These are phyloP conservation scores for Pichia nakasei DNA, from an alignment of 805 yeast species.

Conservation along the genomic window DNA sequence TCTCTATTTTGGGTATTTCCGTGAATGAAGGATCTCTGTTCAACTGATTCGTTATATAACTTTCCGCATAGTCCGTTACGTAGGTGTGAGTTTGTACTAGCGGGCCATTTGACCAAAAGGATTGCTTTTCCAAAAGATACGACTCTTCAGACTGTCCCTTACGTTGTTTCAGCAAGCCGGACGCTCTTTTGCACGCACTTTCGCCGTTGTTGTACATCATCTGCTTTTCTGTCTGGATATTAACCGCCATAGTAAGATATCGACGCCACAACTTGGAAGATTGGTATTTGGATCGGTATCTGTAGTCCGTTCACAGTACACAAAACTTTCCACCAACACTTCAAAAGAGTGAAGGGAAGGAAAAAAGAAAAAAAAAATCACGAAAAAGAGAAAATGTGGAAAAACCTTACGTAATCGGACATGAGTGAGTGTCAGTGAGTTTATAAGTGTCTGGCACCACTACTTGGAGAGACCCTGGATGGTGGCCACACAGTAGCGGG, in stretches of 20 bases:
- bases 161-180: slow-evolving; percentile 42
- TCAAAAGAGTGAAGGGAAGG: no score
- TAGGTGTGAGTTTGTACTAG: slow-evolving; percentile 12
- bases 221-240: slow-evolving; percentile 8
- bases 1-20: slow-evolving; percentile 39
- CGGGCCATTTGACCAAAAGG: slow-evolving; percentile 52
- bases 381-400: neutral
- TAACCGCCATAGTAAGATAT: neutral
- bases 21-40: slow-evolving; percentile 11
- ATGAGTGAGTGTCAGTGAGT: no score
- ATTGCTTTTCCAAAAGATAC: slow-evolving; percentile 40
- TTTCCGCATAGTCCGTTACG: slow-evolving; percentile 11
- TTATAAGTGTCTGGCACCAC: no score
- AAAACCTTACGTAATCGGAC: no score
- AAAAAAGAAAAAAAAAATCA: neutral
- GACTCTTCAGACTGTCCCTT: slow-evolving; percentile 68
- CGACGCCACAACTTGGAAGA: neutral
- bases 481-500: slow-evolving; percentile 63
- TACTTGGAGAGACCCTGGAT: no score
- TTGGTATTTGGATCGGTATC: no score
- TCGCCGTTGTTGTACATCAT: slow-evolving; percentile 29
- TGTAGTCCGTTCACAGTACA: no score
- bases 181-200: slow-evolving; percentile 35
- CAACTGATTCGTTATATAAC: slow-evolving; percentile 14
- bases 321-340: no score